Conservation (phyloP, 2,329 filamentous ascomycete genomes). For the Tothia fuscella region DNA sequence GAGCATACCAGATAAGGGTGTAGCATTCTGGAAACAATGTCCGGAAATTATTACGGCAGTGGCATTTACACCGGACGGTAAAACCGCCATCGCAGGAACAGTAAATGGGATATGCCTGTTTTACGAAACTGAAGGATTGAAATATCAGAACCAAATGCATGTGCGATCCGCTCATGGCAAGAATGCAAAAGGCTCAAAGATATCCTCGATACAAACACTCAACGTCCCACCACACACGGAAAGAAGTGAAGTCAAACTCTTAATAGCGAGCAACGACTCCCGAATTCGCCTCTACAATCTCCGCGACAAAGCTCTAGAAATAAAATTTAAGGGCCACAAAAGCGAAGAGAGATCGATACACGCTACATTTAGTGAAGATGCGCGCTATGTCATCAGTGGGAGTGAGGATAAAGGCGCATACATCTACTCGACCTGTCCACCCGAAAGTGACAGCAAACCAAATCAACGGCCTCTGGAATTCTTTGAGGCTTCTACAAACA, state of each 20-base stretch:
- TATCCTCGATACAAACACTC: conserved; percentile 81
- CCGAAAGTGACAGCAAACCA: conserved; percentile 47
- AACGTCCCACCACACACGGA: conserved; percentile 44
- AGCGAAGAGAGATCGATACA: conserved; percentile 85
- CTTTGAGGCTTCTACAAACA: conserved; percentile 80
- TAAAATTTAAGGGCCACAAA: conserved; percentile 84
- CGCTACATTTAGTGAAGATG: conserved; percentile 79
- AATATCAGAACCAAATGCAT: conserved; percentile 73
- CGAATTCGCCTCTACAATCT: conserved; percentile 82
- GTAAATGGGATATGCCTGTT: conserved; percentile 78
- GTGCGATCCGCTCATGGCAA: conserved; percentile 87
- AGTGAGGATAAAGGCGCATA: conserved; percentile 87
- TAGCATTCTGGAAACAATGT: conserved; percentile 67
- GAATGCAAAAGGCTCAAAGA: conserved; percentile 94
- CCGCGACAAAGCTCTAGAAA: conserved; percentile 69
- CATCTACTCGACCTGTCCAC: conserved; percentile 63
- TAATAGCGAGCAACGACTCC: conserved; percentile 93
- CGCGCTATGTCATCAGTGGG: conserved; percentile 75
- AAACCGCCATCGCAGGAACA: conserved; percentile 76
- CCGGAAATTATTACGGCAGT: conserved; percentile 90
- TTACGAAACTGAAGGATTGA: conserved; percentile 85
- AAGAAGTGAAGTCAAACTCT: conserved; percentile 58
- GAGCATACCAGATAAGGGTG: conserved; percentile 94
- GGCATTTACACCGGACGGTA: conserved; percentile 85
- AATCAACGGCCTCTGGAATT: conserved; percentile 77